Evolutionary conservation across 768 basidiomycete species (phyloP).

Genomic region (Tricholoma hemisulphureum): DNA sequence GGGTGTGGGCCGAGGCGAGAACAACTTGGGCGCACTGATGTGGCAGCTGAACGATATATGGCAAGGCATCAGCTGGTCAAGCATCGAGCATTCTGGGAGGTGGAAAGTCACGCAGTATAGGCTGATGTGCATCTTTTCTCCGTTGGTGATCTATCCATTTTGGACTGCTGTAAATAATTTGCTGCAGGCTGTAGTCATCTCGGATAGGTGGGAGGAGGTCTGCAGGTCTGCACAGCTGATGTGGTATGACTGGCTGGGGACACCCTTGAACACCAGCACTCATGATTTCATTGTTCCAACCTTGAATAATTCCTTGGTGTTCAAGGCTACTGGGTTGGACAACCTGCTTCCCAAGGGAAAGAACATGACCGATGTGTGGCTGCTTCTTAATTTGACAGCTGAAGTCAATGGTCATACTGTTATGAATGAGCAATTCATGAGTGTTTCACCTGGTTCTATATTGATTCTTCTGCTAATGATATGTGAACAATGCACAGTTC

Average conservation of each 20-base stretch:
- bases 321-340: conserved; percentile 38
- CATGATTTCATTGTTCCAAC: conserved; percentile 43
- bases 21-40: conserved; percentile 55
- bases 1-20: conserved; percentile 54
- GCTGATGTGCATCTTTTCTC: conserved; percentile 42
- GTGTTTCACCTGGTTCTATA: conserved; percentile 12
- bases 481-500: conserved; percentile 42
- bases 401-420: conserved; percentile 38
- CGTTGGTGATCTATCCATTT: conserved; percentile 54
- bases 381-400: conserved; percentile 50
- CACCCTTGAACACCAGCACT: conserved; percentile 35
- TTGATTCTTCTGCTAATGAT: background rate
- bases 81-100: conserved; percentile 54
- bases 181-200: conserved; percentile 48
- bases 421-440: conserved; percentile 52
- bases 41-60: conserved; percentile 64
- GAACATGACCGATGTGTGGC: conserved; percentile 45
- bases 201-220: conserved; percentile 49
- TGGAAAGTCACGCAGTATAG: conserved; percentile 62
- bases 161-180: conserved; percentile 51
- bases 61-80: conserved; percentile 58
- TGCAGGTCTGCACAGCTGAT: conserved; percentile 47
- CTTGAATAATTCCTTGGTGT: conserved; percentile 51
- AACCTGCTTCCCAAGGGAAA: conserved; percentile 45
- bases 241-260: conserved; percentile 58